Evolutionary conservation across 495 filamentous ascomycete genomes (phyloP), one percentile per base, ranked within the genome.

Genomic region (Aspergillus baeticus): DNA sequence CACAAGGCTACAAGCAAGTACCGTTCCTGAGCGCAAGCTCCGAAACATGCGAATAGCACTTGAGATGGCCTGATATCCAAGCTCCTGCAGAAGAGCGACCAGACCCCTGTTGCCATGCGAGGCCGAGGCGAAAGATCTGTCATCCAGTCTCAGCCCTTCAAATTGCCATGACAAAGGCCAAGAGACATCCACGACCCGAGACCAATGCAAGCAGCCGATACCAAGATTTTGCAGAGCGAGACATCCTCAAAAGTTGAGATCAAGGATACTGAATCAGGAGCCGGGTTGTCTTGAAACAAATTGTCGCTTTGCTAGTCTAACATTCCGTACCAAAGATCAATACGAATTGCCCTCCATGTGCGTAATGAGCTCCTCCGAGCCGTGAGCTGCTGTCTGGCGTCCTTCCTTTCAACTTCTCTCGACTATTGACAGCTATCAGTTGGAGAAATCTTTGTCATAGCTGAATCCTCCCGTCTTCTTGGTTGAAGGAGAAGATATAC

Each of bases 161-260:
- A 18, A 20, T 37, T 35, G 23, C 42, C 6, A 22, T 7, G 21
- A 3, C 13, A 21, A 36, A 22, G 17, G 17, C 11, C 2, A 7
- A 29, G n/a, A 41, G 29, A 41, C 22, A 52, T 10, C 36, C 14
- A 14, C 7, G 35, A 31, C 17, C 21, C 18, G 14, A 11, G 20
- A 36, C 49, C 41, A 52, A 52, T 52, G 49, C 49, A 17, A 20
- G 0, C 22, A 52, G 36, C 49, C 49, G 49, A 52, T 14, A 41
- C 36, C 36, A 17, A 33, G 10, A 10, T 17, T 14, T 11, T 14
- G 21, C 13, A 22, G 33, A 33, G 43, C 22, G 23, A 31, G n/a
- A 31, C 43, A 33, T n/a, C 22, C 33, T 21, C 11, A 8, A 10
- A 29, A 4, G 26, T 13, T 18, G 22, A 17, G 4, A 17, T 18